phyloP scores from a whole-genome alignment of 2,329 filamentous ascomycete genomes.

The Coniochaeta hoffmannii region DNA sequence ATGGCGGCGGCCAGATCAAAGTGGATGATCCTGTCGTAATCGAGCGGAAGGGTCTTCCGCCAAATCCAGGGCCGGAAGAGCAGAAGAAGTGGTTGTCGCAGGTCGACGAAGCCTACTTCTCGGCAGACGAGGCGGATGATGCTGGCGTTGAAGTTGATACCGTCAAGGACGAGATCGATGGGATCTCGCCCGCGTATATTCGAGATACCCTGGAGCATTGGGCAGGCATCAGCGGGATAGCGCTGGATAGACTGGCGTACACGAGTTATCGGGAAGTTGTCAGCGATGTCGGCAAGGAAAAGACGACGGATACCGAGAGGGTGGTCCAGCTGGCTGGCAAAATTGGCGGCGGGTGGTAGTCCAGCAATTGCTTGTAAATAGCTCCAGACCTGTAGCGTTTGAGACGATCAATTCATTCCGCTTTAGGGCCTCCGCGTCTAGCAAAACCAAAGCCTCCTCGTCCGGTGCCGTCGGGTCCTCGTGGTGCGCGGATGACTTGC shows the following conservation, averaged over 20 bases:
- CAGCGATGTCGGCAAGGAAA: constrained; percentile 83
- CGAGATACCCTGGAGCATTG: constrained; percentile 68
- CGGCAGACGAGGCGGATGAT: constrained; percentile 47
- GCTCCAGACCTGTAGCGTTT: neutral
- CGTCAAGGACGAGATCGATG: constrained; percentile 43
- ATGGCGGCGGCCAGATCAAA: constrained; percentile 93
- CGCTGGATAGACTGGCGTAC: constrained; percentile 64
- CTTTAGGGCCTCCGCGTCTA: constrained; percentile 48
- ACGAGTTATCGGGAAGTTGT: constrained; percentile 90
- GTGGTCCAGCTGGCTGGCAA: constrained; percentile 86
- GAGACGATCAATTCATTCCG: constrained; percentile 27
- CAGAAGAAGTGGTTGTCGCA: constrained; percentile 79
- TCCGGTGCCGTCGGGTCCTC: constrained; percentile 70
- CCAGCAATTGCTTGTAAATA: neutral
- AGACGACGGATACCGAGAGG: constrained; percentile 62
- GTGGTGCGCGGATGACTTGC: constrained; percentile 64
- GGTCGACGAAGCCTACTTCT: constrained; percentile 88
- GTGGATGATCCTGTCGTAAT: constrained; percentile 65
- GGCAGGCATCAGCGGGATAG: constrained; percentile 63
- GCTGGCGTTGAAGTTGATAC: constrained; percentile 19
- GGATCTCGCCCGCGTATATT: constrained; percentile 59
- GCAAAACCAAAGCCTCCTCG: constrained; percentile 73
- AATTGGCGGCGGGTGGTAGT: constrained; percentile 87
- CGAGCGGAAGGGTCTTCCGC: constrained; percentile 36
- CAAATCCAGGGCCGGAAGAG: constrained; percentile 63